These are phyloP conservation scores for Melanogaster broomeanus DNA, from an alignment of 768 basidiomycete genomes.

Conservation along the genomic window DNA sequence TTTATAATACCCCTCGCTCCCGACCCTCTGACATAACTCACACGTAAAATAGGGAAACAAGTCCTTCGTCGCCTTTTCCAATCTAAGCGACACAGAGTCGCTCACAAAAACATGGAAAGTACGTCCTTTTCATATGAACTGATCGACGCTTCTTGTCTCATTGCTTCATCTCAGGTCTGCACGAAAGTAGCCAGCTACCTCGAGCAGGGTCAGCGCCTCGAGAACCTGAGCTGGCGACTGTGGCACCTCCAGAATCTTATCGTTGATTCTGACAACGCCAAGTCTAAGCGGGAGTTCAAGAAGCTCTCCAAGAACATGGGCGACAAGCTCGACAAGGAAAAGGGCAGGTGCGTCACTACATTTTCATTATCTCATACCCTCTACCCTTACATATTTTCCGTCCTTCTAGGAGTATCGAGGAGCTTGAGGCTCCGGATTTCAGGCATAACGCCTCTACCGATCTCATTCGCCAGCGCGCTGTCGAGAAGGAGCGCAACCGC, in stretches of 20 bases:
- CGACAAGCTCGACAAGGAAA: conserved; percentile 91
- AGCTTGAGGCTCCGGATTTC: conserved; percentile 83
- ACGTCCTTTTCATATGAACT: conserved; percentile 16
- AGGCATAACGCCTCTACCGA: conserved; percentile 78
- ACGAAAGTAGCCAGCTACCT: conserved; percentile 90
- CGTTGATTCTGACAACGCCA: conserved; percentile 89
- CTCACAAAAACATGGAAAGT: conserved; percentile 93
- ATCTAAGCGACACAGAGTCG: conserved; percentile 81
- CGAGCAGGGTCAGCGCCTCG: conserved; percentile 88
- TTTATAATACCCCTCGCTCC: conserved; percentile 5
- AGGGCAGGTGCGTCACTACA: conserved; percentile 66
- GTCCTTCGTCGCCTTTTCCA: conserved; percentile 91
- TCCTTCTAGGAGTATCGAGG: conserved; percentile 69
- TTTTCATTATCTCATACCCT: conserved; percentile 9
- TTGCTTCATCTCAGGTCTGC: conserved; percentile 58
- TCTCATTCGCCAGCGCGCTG: conserved; percentile 77
- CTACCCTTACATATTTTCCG: conserved; percentile 10
- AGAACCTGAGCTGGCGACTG: conserved; percentile 90
- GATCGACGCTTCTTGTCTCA: background rate
- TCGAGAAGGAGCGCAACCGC: conserved; percentile 78
- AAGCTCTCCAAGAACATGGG: conserved; percentile 88
- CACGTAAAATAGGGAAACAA: conserved; percentile 95
- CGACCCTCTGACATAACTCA: conserved; percentile 1
- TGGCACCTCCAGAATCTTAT: conserved; percentile 93
- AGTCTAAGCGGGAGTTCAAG: conserved; percentile 85